These are phyloP conservation scores for Mycena capillaripes DNA, from an alignment of 768 basidiomycete genomes.

Conservation along the genomic window DNA sequence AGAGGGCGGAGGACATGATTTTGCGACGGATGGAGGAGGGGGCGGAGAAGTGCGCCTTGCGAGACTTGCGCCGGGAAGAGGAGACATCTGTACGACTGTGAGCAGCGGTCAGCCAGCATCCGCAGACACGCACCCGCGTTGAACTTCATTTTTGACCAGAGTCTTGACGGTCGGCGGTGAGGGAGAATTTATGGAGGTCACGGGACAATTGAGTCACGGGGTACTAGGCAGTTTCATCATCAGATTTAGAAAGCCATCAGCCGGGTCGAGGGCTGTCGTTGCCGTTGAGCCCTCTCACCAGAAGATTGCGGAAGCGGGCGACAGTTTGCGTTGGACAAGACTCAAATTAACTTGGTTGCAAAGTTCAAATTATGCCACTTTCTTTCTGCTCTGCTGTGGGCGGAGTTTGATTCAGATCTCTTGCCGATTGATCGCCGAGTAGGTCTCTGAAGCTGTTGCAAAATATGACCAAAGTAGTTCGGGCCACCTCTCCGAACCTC, in stretches of 20 bases:
- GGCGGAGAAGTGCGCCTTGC: slow-evolving; percentile 97
- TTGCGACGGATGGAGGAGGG: slow-evolving; percentile 96
- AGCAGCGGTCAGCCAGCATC: slow-evolving; percentile 23
- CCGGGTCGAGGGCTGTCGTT: too few relatives aligned
- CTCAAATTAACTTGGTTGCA: too few relatives aligned
- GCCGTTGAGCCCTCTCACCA: too few relatives aligned
- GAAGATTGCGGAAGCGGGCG: too few relatives aligned
- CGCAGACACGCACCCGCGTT: slow-evolving; percentile 76
- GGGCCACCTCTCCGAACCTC: neutral
- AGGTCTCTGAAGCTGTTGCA: neutral
- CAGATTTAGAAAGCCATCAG: too few relatives aligned
- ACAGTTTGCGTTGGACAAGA: too few relatives aligned
- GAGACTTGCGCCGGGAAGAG: slow-evolving; percentile 96
- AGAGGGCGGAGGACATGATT: slow-evolving; percentile 97
- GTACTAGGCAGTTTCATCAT: too few relatives aligned
- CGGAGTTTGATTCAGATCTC: too few relatives aligned
- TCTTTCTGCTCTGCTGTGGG: too few relatives aligned
- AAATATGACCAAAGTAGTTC: neutral
- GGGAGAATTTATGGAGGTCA: neutral
- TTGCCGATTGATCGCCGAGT: too few relatives aligned
- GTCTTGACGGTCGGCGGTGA: slow-evolving; percentile 40
- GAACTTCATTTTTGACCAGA: slow-evolving; percentile 71
- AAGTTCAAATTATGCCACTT: too few relatives aligned
- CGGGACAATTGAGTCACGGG: neutral
- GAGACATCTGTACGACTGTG: slow-evolving; percentile 74